Evolutionary conservation across 2,329 filamentous ascomycete genomes (phyloP), one percentile per base, ranked within the genome.

Genomic region (Colletotrichum noveboracense): DNA sequence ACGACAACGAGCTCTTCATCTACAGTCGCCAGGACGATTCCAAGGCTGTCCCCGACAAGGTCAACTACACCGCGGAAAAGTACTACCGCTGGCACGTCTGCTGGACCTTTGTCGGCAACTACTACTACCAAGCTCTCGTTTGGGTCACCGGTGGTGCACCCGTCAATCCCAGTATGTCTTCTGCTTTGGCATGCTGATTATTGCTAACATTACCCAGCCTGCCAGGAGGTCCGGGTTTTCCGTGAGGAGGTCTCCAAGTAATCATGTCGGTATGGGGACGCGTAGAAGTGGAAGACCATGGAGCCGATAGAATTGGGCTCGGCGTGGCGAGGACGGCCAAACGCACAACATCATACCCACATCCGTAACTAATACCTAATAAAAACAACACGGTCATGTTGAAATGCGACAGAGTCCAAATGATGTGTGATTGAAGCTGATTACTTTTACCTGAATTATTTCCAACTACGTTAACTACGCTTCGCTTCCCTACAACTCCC

Each of bases 81-180:
- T 70, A 76, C 52, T 74, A 74, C 34, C 65, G 55, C 66, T 77
- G 76, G 76, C 55, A 77, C 43, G 62, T 76, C 26, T 77, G 76
- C 70, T 77, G 62, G 48, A 43, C 38, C 0, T 77, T 58, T 21
- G 74, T 77, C 48, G 76, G 76, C 66, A 71, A 75, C 16, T 77
- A 77, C 70, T 77, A 65, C 30, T 77, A 77, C 70, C 32, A 76
- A 8, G 14, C 69, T 18, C 74, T 77, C 34, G 74, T 68, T 21
- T 76, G 69, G 74, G 66, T 77, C 18, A 76, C 76, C 10, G 68
- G 18, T 26, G 76, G 76, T 6, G 26, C 13, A 21, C 64, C 76
- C 4, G 32, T 52, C 18, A 77, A 77, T 43, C 76, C 76, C n/a
- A 76, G 30, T 58, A 58, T 9, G 55, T 58, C 26, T 28, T 26